Base-by-base conservation (phyloP, 2,329 filamentous ascomycete genomes). In the Thelonectria rubi region DNA sequence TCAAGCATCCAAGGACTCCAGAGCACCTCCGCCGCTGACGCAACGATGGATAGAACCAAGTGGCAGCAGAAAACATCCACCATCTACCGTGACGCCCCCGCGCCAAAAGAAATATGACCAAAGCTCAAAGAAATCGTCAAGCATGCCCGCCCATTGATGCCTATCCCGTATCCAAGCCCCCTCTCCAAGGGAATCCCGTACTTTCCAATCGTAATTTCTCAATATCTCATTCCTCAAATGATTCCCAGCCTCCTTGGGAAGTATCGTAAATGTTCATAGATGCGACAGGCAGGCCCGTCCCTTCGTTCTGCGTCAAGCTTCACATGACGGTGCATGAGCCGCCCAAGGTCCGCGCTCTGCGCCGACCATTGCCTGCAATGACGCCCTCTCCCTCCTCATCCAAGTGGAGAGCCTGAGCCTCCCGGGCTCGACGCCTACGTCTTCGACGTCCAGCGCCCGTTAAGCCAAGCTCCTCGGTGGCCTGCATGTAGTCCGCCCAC, bases 401-500 rank as follows among this genome's bases (percentile, higher is more conserved):
- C 48, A 91, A 88, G 77, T 95, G 92, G 67, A 92, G 82, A 73
- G 90, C 83, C 73, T 93, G 90, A 5, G 93, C 93, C 74, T 97
- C 92, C 48, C 94, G 85, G 2, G 92, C 92, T 61, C 94, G 84
- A 51, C 93, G 84, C 65, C 93, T 83, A 60, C 94, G 82, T 55
- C 93, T 82, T 55, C 93, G 83, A 2, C 85, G 81, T 6, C 91
- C 88, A 1, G 84, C 84, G 2, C 90, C 92, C 2, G 80, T 82
- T 3, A 86, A 85, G 3, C 90, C 91, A 0, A 91, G 92, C 74
- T 97, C 94, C 76, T 97, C 93, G 52, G 87, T 91, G 15, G 92
- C 89, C 79, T 96, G 92, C 93, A 97, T 97, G 76, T 93, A 97
- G 56, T 96, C 91, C 0, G 91, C 90, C 94, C 94, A 98, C 75